Conservation (phyloP, 768 basidiomycete genomes). For the Lanmaoa rubissima region DNA sequence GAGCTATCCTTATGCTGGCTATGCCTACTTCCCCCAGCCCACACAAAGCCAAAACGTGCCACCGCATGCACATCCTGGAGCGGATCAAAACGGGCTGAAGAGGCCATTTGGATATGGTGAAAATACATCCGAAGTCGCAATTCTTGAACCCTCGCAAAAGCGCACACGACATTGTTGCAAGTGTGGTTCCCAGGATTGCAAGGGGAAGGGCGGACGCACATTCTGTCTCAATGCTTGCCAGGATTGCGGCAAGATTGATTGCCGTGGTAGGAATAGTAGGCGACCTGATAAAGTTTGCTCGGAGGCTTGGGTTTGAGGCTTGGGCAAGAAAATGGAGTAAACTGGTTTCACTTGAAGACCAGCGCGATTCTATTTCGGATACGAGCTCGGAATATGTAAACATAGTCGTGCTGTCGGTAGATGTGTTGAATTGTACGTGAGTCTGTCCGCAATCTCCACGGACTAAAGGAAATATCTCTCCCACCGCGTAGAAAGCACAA, state of each 20-base stretch:
- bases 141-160: conserved; percentile 45
- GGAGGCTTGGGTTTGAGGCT: conserved; percentile 46
- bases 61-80: conserved; percentile 24
- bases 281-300: conserved; percentile 72
- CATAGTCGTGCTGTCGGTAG: conserved; percentile 4
- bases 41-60: conserved; percentile 22
- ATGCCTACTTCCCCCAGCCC: conserved; percentile 34
- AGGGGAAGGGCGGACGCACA: conserved; percentile 74
- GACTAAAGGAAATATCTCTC: background rate
- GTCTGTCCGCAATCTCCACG: background rate
- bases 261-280: conserved; percentile 74
- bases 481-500: background rate
- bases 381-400: conserved; percentile 11
- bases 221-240: conserved; percentile 76
- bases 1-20: conserved; percentile 35
- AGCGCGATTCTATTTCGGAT: background rate
- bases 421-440: conserved; percentile 1
- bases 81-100: conserved; percentile 29
- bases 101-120: conserved; percentile 30
- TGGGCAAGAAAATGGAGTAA: background rate
- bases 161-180: conserved; percentile 80
- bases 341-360: background rate
- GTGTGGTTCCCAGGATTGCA: conserved; percentile 78
- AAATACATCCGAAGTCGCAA: conserved; percentile 24
- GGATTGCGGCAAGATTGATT: conserved; percentile 81